A percentile compares a stretch with the other conserved stretches of the same genome.
phyloP scores from a whole-genome alignment of 2,329 filamentous ascomycete genomes.

The Fusarium sp. region DNA sequence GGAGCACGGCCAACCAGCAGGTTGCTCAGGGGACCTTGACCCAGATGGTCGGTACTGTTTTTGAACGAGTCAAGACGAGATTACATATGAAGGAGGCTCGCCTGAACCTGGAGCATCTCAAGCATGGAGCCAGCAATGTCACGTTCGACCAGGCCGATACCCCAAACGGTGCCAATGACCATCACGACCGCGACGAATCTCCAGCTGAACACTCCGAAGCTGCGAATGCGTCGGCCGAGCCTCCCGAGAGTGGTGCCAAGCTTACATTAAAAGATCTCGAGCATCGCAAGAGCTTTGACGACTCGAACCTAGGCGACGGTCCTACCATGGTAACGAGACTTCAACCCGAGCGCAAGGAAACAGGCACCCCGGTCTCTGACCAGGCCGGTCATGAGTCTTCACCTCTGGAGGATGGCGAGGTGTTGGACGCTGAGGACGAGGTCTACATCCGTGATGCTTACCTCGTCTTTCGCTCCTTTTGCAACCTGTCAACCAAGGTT shows the following conservation, averaged over 20 bases:
- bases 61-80: constrained; percentile 89
- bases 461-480: constrained; percentile 95
- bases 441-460: constrained; percentile 98
- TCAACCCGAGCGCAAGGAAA: constrained; percentile 56
- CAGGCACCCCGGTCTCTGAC: constrained; percentile 59
- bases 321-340: constrained; percentile 73
- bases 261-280: constrained; percentile 74
- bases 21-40: constrained; percentile 96
- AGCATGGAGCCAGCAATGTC: constrained; percentile 61
- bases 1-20: constrained; percentile 93
- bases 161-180: constrained; percentile 50
- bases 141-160: constrained; percentile 59
- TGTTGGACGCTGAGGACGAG: constrained; percentile 81
- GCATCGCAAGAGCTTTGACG: constrained; percentile 73
- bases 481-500: constrained; percentile 94
- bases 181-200: constrained; percentile 49
- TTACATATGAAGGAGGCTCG: constrained; percentile 88
- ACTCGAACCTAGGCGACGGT: constrained; percentile 72
- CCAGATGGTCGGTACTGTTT: constrained; percentile 98
- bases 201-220: constrained; percentile 45
- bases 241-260: constrained; percentile 57
- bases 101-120: constrained; percentile 63
- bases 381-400: constrained; percentile 64
- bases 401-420: constrained; percentile 65
- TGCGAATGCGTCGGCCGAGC: constrained; percentile 34